A percentile compares a stretch with the other conserved stretches of the same genome.
These are phyloP conservation scores for Selaginella tamariscina DNA, from an alignment of 75 land plant genomes.

Conservation along the genomic window DNA sequence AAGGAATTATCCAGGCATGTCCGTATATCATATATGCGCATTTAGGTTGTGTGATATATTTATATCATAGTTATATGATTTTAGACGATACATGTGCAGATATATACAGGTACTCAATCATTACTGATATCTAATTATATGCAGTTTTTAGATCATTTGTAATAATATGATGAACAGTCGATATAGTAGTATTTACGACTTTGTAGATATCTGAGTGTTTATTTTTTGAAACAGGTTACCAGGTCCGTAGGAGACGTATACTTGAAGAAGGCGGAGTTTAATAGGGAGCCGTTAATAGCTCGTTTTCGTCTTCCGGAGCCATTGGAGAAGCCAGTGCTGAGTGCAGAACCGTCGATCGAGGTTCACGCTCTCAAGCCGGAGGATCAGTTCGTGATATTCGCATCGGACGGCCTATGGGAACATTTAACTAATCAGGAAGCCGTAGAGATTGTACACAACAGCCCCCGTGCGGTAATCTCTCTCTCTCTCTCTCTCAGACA, in stretches of 20 bases:
- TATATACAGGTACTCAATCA: too few species aligned
- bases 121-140: background rate
- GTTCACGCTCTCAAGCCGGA: constrained; percentile 38
- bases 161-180: background rate
- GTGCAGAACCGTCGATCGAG: constrained; percentile 54
- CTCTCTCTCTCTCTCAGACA: background rate
- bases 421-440: constrained; percentile 72
- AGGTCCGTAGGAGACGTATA: constrained; percentile 82
- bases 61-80: background rate
- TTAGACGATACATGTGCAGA: background rate
- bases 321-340: constrained; percentile 48
- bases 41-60: too few species aligned
- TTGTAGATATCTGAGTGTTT: background rate
- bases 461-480: constrained; percentile 45
- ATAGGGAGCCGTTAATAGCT: constrained; percentile 45
- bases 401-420: constrained; percentile 99
- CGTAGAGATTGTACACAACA: constrained; percentile 58
- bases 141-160: background rate
- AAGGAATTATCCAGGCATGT: constrained; percentile 9
- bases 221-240: constrained; percentile 45
- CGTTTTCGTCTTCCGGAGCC: constrained; percentile 54
- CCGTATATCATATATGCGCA: too few species aligned
- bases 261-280: constrained; percentile 66
- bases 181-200: background rate
- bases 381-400: constrained; percentile 78